phyloP scores from a whole-genome alignment of 257 asterid species.

The Eustoma russellianum region DNA sequence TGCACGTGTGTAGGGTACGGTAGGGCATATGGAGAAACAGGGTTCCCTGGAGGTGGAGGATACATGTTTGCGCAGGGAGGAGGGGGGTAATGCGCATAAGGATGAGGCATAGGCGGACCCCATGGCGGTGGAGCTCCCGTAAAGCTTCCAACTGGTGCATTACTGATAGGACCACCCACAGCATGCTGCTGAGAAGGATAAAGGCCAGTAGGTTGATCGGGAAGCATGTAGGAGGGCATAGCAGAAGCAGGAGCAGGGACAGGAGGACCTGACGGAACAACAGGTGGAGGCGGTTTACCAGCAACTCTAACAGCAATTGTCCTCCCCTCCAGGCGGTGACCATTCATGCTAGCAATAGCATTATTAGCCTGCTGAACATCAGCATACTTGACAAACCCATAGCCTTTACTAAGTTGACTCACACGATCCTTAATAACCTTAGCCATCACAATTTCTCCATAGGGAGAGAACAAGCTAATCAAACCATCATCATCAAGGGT shows the following conservation, averaged over 20 bases:
- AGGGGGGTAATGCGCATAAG: slow-evolving; percentile 60
- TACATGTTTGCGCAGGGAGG: slow-evolving; percentile 76
- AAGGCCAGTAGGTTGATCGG: slow-evolving; percentile 43
- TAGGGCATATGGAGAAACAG: slow-evolving; percentile 45
- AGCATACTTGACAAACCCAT: slow-evolving; percentile 87
- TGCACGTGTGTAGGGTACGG: slow-evolving; percentile 68
- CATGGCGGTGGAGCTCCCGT: slow-evolving; percentile 52
- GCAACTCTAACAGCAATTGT: slow-evolving; percentile 93
- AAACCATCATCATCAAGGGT: slow-evolving; percentile 81
- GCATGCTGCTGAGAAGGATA: slow-evolving; percentile 85
- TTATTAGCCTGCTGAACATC: slow-evolving; percentile 78
- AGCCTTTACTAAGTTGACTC: slow-evolving; percentile 76
- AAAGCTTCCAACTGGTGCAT: slow-evolving; percentile 49
- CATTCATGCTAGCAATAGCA: slow-evolving; percentile 89
- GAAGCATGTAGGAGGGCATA: no score
- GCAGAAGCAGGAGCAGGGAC: slow-evolving; percentile 19
- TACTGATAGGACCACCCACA: slow-evolving; percentile 56
- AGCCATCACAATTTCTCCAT: slow-evolving; percentile 95
- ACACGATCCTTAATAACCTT: slow-evolving; percentile 87
- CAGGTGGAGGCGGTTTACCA: slow-evolving; percentile 87
- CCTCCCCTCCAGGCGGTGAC: slow-evolving; percentile 85
- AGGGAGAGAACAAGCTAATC: slow-evolving; percentile 65
- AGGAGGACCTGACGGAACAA: slow-evolving; percentile 81
- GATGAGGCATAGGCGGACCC: slow-evolving; percentile 53
- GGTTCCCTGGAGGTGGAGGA: slow-evolving; percentile 49